phyloP scores from a whole-genome alignment of 768 basidiomycete species.

The Tricholoma hemisulphureum region DNA sequence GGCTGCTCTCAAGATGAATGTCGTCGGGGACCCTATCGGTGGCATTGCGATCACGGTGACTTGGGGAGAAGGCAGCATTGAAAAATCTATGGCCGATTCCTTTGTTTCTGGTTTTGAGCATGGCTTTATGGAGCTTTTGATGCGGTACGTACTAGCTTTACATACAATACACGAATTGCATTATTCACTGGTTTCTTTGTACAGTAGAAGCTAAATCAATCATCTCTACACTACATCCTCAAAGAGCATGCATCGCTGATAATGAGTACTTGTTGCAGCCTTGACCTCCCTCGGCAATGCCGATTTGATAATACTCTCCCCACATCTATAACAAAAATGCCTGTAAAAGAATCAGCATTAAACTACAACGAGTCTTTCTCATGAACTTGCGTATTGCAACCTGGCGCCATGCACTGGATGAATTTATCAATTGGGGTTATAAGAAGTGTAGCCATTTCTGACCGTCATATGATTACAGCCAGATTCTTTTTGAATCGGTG shows the following conservation, averaged over 20 bases:
- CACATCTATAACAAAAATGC: constrained; percentile 57
- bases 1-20: constrained; percentile 28
- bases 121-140: constrained; percentile 10
- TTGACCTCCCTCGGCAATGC: neutral
- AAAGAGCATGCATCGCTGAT: neutral
- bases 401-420: constrained; percentile 49
- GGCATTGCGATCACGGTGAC: constrained; percentile 24
- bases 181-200: neutral
- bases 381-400: constrained; percentile 47
- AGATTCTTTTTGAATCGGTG: constrained; percentile 48
- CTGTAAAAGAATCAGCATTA: constrained; percentile 9
- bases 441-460: constrained; percentile 18
- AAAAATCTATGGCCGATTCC: constrained; percentile 19
- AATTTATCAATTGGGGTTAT: neutral
- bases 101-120: constrained; percentile 20
- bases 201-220: neutral
- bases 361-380: neutral
- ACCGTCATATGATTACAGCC: constrained; percentile 65
- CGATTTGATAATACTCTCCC: constrained; percentile 39
- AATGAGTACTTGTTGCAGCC: constrained; percentile 2
- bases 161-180: neutral
- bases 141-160: neutral
- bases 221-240: neutral
- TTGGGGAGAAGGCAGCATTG: constrained; percentile 25
- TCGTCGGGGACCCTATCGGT: constrained; percentile 24